These are phyloP conservation scores for Ophiostoma perfectum DNA, from an alignment of 2,329 filamentous ascomycete genomes.

Conservation along the genomic window DNA sequence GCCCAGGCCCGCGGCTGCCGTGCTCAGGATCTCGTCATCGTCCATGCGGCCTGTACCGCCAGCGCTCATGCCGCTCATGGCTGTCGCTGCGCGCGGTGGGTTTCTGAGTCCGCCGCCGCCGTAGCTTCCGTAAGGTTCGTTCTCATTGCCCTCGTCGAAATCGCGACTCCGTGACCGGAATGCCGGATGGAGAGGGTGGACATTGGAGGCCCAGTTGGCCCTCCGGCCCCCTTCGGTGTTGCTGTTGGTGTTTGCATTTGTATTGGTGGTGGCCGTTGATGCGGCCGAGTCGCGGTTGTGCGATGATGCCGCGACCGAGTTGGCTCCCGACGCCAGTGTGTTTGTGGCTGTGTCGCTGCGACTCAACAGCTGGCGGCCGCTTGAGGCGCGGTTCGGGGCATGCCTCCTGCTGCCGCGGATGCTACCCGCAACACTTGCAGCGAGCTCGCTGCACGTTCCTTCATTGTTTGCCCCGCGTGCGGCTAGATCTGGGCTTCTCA, in stretches of 20 bases:
- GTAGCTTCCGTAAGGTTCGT: neutral
- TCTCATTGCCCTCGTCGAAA: neutral
- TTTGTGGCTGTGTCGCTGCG: neutral
- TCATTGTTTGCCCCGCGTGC: neutral
- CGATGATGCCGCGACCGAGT: neutral
- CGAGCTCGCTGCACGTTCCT: neutral
- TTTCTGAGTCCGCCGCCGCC: neutral
- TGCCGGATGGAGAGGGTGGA: neutral
- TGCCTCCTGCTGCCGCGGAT: neutral
- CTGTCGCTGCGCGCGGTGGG: neutral
- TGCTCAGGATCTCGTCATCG: conserved; percentile 7
- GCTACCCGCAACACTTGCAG: neutral
- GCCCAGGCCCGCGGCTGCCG: conserved; percentile 15
- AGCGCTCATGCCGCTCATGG: conserved; percentile 1
- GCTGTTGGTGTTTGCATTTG: neutral
- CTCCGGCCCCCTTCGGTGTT: neutral
- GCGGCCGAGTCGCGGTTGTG: conserved; percentile 21
- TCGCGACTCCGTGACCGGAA: neutral
- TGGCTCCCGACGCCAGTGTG: neutral
- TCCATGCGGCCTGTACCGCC: conserved; percentile 14
- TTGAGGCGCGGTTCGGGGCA: neutral
- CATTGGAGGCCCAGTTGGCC: neutral
- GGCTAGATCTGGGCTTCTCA: neutral
- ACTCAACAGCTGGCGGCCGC: neutral
- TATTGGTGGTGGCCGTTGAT: conserved; percentile 11